Evolutionary conservation across 2,329 filamentous ascomycete species (phyloP), one percentile per base, ranked within the genome.

Genomic region (Alternaria solani): DNA sequence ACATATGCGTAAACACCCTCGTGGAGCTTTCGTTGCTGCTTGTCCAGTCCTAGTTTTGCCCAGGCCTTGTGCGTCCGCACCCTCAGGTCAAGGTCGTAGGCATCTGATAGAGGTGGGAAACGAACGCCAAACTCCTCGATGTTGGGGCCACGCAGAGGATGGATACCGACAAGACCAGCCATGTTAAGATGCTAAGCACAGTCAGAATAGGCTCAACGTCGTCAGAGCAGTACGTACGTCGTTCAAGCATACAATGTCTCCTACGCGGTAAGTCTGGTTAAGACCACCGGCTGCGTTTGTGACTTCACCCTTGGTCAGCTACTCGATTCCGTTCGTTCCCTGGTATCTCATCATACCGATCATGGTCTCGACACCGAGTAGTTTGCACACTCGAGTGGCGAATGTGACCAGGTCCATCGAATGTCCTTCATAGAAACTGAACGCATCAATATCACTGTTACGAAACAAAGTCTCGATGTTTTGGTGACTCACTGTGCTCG

Each of bases 1-100:
- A 88, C 86, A 71, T 87, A 90, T 6, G 87, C 87, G 78, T 90
- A 90, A 2, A 89, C 85, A 18, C 88, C 88, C 72, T 90, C 88
- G 63, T 89, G 87, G 63, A 90, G 71, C 63, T 78, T 81, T 58
- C 87, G 78, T 39, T 80, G 80, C 52, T 79, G 81, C 41, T 83
- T 78, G 34, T 82, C 70, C 12, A 80, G 72, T 5, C 78, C 74
- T 2, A 87, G 77, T 61, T 83, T 81, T 44, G 81, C 80, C 86
- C 87, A 90, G 26, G 84, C 82, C 53, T 80, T 79, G 72, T 90
- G 87, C 5, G 84, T 84, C 47, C 83, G 80, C 62, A 84, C 83
- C 51, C 88, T 83, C 46, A 89, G 79, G 42, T 85, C 82, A 12
- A 90, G 81, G 67, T 90, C 87, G 71, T 90, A 90, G 1, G 88